Percentiles rank a stretch among this genome's conserved stretches.
These are phyloP conservation scores for Neodidymelliopsis sp. DNA, from an alignment of 2,329 filamentous ascomycete species.

Conservation along the genomic window DNA sequence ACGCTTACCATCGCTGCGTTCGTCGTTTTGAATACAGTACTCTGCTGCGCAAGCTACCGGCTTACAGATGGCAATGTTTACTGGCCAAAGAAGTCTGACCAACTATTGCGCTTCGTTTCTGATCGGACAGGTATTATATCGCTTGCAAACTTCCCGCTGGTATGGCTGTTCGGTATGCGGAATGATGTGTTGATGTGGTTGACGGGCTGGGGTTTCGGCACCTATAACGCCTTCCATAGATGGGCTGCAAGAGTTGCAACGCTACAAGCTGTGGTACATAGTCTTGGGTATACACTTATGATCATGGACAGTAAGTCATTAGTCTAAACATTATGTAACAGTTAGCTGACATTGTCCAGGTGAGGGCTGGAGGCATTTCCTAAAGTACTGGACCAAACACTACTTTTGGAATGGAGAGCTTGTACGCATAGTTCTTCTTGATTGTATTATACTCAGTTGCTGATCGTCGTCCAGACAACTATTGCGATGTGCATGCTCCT, in stretches of 20 bases:
- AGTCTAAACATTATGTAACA: background rate
- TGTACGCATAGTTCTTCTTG: conserved; percentile 38
- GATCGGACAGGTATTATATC: conserved; percentile 71
- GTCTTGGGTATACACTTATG: conserved; percentile 63
- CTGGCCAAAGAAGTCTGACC: conserved; percentile 43
- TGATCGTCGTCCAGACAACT: conserved; percentile 41
- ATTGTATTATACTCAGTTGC: too few relatives aligned
- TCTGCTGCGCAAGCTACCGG: conserved; percentile 56
- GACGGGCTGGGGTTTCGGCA: conserved; percentile 73
- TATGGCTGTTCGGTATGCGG: conserved; percentile 72
- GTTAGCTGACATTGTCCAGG: conserved; percentile 5
- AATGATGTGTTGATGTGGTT: conserved; percentile 72
- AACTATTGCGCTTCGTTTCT: conserved; percentile 64
- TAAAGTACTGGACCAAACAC: conserved; percentile 50
- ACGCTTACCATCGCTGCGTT: conserved; percentile 55
- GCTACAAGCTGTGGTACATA: conserved; percentile 68
- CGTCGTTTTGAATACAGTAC: conserved; percentile 53
- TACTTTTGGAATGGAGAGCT: conserved; percentile 62
- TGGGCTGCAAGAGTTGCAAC: conserved; percentile 70
- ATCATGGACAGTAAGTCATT: conserved; percentile 42
- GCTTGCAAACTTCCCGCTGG: conserved; percentile 67
- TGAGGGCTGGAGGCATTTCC: conserved; percentile 50
- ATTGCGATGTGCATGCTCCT: conserved; percentile 56
- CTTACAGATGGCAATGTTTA: conserved; percentile 58
- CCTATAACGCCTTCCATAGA: conserved; percentile 72